Conservation (phyloP, 352 stramenopile genomes). For the Phytophthora colocasiae region DNA sequence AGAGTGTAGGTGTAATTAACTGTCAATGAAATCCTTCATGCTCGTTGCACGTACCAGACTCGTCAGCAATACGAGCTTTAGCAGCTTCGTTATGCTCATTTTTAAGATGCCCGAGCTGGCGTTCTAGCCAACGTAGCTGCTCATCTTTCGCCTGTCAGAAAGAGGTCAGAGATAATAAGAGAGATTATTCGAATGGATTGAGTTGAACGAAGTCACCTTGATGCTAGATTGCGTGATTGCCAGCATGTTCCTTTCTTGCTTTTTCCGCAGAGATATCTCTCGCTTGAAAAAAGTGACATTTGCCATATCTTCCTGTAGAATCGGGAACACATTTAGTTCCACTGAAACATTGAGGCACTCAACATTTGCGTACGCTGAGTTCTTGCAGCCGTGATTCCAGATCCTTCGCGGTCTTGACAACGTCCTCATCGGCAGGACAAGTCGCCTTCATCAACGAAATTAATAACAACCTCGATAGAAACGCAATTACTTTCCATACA, state of each 20-base stretch:
- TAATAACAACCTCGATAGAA: slow-evolving; percentile 1
- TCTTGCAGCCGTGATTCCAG: slow-evolving; percentile 35
- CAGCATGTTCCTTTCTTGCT: slow-evolving; percentile 46
- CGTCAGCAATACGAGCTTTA: slow-evolving; percentile 25
- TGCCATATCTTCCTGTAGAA: slow-evolving; percentile 27
- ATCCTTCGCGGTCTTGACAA: slow-evolving; percentile 22
- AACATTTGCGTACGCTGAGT: slow-evolving; percentile 29
- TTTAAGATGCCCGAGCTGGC: slow-evolving; percentile 42
- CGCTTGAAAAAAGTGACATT: slow-evolving; percentile 37
- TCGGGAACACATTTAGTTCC: not conserved
- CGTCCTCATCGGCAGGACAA: slow-evolving; percentile 40
- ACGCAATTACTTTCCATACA: slow-evolving; percentile 8
- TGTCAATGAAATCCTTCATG: not conserved
- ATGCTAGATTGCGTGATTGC: slow-evolving; percentile 40
- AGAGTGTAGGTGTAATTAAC: not conserved
- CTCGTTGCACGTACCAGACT: slow-evolving; percentile 30
- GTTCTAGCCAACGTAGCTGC: slow-evolving; percentile 48
- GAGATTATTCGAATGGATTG: slow-evolving; percentile 1
- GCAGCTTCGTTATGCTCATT: slow-evolving; percentile 36
- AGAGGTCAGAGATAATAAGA: not conserved
- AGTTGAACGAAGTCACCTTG: slow-evolving; percentile 32
- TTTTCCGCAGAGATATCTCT: slow-evolving; percentile 39
- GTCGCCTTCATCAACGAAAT: slow-evolving; percentile 30
- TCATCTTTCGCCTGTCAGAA: slow-evolving; percentile 44
- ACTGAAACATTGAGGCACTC: not conserved